phyloP scores from a whole-genome alignment of 139 green algal genomes.

The Chlamydomonas sp. region DNA sequence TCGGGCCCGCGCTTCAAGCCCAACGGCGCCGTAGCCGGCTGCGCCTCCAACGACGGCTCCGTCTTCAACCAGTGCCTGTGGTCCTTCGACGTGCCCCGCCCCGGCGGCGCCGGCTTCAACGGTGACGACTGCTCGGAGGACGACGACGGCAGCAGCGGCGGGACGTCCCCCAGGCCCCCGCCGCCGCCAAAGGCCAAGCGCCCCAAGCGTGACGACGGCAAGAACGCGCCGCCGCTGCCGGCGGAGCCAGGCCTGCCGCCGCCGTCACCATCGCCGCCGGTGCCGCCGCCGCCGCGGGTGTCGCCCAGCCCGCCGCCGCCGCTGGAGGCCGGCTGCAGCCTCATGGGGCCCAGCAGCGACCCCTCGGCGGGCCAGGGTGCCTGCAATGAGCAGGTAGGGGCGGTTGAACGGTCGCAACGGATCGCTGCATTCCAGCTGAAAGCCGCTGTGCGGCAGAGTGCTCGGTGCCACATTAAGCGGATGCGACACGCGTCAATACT shows the following conservation, averaged over 20 bases:
- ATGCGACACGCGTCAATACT: background rate
- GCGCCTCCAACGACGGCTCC: constrained; percentile 14
- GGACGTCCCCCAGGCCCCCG: too few species aligned
- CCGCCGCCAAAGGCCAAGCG: too few species aligned
- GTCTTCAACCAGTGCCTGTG: constrained; percentile 14
- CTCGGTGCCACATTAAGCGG: background rate
- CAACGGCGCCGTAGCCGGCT: background rate
- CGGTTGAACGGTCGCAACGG: background rate
- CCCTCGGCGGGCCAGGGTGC: background rate
- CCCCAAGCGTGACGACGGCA: too few species aligned
- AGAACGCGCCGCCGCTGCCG: too few species aligned
- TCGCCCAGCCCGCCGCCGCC: background rate
- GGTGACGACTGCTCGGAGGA: background rate
- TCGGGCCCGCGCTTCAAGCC: background rate
- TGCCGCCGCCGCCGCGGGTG: background rate
- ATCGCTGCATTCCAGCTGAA: background rate
- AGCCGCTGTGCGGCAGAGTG: too few species aligned
- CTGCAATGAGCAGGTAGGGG: background rate
- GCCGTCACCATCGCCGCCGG: background rate
- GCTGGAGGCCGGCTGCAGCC: background rate
- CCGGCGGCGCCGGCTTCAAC: background rate
- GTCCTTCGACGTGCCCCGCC: background rate
- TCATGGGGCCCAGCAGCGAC: background rate
- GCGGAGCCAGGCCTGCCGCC: too few species aligned
- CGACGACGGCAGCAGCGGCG: too few species aligned